Base-by-base conservation (phyloP, 768 basidiomycete genomes). In the Tephrocybe sp. region DNA sequence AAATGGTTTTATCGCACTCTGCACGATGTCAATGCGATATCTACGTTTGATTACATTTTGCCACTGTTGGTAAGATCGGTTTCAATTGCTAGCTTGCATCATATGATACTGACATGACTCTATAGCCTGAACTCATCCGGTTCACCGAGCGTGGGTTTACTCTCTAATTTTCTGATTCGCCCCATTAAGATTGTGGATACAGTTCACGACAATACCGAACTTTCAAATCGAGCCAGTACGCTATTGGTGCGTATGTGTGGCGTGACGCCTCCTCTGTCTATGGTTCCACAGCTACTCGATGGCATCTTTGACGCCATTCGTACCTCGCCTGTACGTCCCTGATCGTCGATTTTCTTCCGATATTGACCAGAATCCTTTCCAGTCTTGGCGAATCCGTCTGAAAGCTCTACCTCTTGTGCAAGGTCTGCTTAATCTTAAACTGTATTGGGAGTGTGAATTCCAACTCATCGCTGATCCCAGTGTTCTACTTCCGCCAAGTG, bases 361-460 rank as follows among this genome's bases (percentile, higher is more conserved):
- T n/a, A 5, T 38, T 50, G 16, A 43, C 56, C 53, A 38, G 41
- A 38, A 33, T 42, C 16, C 31, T 16, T 29, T 21, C 13, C 53
- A 91, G 86, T 93, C 91, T 1, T 97, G 92, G 91, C 78, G 82
- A 60, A 87, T 93, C 15, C 82, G 92, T 22, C 71, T 94, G 49
- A 91, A 93, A 65, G 88, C 89, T 19, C 69, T 97, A 45, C 92
- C 91, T 3, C 74, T 94, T 15, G 76, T 95, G 11, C 89, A 91
- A 77, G 83, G 85, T 80, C 36, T 33, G 69, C 57, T 27, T 2
- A n/a, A n/a, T n/a, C n/a, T n/a, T n/a, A n/a, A n/a, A n/a, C n/a
- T n/a, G n/a, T n/a, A n/a, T n/a, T n/a, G n/a, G n/a, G n/a, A n/a
- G n/a, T n/a, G n/a, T n/a, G n/a, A n/a, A n/a, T n/a, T n/a, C n/a